These are phyloP conservation scores for Dentiscutata heterogama DNA, from an alignment of 371 early-diverging fungal genomes.

Conservation along the genomic window DNA sequence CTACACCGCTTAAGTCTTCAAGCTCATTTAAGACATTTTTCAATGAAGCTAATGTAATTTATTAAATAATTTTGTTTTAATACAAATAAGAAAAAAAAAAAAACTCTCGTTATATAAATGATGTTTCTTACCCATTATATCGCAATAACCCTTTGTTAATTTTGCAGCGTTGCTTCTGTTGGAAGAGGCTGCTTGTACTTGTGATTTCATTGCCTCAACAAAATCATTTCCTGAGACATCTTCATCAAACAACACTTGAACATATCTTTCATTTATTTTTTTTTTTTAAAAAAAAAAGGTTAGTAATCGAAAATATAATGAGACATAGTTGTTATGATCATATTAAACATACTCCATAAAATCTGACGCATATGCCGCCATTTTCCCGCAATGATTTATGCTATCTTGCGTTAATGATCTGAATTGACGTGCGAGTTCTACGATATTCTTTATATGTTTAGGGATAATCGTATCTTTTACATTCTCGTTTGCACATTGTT, in stretches of 20 bases:
- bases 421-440: neutral
- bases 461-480: neutral
- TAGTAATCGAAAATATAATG: neutral
- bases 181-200: neutral
- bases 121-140: neutral
- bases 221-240: constrained; percentile 24
- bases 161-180: neutral
- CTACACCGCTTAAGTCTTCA: constrained; percentile 3
- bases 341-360: constrained; percentile 14
- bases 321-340: neutral
- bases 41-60: neutral
- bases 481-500: neutral
- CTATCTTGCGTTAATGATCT: neutral
- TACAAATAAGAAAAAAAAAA: neutral
- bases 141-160: neutral
- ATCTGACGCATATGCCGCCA: constrained; percentile 3
- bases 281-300: neutral
- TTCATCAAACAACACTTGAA: constrained; percentile 14
- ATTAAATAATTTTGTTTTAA: neutral
- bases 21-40: constrained; percentile 18
- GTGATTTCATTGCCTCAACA: constrained; percentile 39
- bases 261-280: constrained; percentile 17
- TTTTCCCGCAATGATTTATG: neutral
- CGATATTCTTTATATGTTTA: neutral
- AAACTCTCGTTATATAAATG: neutral